These are phyloP conservation scores for Monilinia aucupariae DNA, from an alignment of 2,329 filamentous ascomycete genomes.

Conservation along the genomic window DNA sequence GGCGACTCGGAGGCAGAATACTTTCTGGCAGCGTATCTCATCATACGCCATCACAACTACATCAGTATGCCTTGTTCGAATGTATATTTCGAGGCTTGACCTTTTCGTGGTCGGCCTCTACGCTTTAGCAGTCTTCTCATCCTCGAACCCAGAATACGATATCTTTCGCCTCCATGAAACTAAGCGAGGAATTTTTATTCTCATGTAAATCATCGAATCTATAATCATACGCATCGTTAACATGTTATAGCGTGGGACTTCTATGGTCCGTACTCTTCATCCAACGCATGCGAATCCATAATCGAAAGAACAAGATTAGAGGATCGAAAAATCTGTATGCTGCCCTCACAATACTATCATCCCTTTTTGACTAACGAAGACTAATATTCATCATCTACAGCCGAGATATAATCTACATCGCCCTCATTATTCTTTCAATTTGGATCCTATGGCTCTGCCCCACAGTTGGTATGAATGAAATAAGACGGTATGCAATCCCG, in stretches of 20 bases:
- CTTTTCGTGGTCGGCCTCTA: not conserved
- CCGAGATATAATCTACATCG: not conserved
- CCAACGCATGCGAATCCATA: not conserved
- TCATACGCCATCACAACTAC: no score
- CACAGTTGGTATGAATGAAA: no score
- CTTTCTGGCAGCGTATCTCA: no score
- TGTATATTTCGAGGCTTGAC: not conserved
- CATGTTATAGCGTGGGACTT: not conserved
- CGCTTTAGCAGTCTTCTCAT: not conserved
- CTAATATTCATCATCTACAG: not conserved
- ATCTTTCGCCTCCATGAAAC: not conserved
- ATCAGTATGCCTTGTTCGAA: no score
- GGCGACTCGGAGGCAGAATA: no score
- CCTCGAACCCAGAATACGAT: not conserved
- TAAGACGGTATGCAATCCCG: not conserved
- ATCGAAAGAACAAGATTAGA: not conserved
- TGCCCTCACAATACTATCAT: not conserved
- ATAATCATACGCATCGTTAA: not conserved
- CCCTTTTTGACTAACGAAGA: no score
- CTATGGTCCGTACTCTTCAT: not conserved
- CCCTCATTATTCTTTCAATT: not conserved
- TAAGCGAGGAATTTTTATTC: not conserved
- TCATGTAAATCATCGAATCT: not conserved
- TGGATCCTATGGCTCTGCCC: not conserved
- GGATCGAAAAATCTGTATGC: not conserved